These are phyloP conservation scores for Alternaria triticimaculans DNA, from an alignment of 2,329 filamentous ascomycete species.

Conservation along the genomic window DNA sequence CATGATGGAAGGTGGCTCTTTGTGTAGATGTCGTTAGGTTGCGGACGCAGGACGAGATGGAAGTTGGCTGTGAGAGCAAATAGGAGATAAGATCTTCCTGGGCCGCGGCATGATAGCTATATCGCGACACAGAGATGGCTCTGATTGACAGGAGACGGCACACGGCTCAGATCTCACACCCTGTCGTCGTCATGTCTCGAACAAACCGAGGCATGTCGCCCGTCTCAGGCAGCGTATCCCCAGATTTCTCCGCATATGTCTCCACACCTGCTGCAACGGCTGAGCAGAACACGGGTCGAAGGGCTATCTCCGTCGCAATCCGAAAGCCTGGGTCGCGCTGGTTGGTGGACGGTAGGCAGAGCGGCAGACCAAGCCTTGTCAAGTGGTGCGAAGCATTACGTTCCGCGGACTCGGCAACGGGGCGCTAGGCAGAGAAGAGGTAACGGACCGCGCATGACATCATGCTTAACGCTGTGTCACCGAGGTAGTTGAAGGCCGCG, in stretches of 20 bases:
- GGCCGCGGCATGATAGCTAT: neutral
- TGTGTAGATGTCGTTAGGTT: neutral
- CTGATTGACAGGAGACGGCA: neutral
- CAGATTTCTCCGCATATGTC: constrained; percentile 4
- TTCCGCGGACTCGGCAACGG: constrained; percentile 1
- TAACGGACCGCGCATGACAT: neutral
- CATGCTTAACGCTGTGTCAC: neutral
- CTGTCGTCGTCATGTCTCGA: constrained; percentile 10
- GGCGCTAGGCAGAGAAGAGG: neutral
- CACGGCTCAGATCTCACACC: neutral
- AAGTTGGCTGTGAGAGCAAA: neutral
- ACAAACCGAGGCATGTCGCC: constrained; percentile 8
- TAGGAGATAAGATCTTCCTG: neutral
- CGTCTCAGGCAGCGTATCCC: neutral
- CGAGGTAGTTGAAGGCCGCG: neutral
- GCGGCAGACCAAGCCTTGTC: constrained; percentile 1
- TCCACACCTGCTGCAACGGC: neutral
- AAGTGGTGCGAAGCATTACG: constrained; percentile 1
- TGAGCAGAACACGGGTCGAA: neutral
- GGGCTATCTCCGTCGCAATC: neutral
- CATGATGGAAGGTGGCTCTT: constrained; percentile 8
- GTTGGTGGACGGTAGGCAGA: neutral
- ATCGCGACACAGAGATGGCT: neutral
- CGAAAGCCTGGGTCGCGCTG: neutral
- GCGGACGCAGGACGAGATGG: neutral